Evolutionary conservation across 176 grass and related monocot species (phyloP).

Genomic region (Poa annua): DNA sequence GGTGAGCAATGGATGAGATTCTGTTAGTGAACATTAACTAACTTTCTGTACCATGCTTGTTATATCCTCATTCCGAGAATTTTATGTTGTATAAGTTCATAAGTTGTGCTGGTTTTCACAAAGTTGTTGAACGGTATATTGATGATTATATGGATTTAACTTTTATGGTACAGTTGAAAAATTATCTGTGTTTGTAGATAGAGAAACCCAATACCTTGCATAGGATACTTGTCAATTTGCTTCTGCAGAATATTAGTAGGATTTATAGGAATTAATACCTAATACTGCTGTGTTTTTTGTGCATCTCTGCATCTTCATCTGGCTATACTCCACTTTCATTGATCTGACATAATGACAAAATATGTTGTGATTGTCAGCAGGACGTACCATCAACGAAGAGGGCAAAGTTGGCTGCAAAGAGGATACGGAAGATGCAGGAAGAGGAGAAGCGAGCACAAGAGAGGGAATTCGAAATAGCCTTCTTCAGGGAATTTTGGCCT

Average conservation of each 20-base stretch:
- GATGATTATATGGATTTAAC: background rate
- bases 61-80: background rate
- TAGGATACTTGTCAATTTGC: background rate
- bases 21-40: background rate
- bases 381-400: constrained; percentile 45
- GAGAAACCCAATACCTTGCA: background rate
- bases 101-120: background rate
- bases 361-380: constrained; percentile 21
- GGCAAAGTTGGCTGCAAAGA: constrained; percentile 68
- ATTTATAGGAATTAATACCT: background rate
- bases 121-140: background rate
- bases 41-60: background rate
- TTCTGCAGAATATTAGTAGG: background rate
- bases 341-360: constrained; percentile 17
- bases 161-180: background rate
- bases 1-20: constrained; percentile 38
- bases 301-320: background rate
- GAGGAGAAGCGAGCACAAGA: constrained; percentile 84
- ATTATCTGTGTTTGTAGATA: background rate
- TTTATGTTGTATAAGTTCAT: background rate
- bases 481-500: constrained; percentile 96
- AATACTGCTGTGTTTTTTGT: background rate
- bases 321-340: background rate
- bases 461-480: constrained; percentile 89
- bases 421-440: constrained; percentile 77